phyloP scores from a whole-genome alignment of 2,329 filamentous ascomycete species.

The Fusarium tuaranense region DNA sequence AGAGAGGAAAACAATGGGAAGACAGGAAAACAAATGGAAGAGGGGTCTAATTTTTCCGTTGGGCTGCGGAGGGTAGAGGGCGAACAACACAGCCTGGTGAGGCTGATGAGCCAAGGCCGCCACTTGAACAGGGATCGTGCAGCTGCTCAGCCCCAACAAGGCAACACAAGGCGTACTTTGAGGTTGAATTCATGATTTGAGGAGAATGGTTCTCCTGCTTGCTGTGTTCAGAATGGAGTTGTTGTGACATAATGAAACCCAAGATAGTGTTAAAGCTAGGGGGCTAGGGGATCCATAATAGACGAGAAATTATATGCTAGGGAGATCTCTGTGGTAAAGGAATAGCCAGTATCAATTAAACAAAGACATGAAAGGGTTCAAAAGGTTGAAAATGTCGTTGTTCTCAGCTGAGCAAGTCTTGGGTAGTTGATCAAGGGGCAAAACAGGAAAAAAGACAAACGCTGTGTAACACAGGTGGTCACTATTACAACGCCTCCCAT shows the following conservation, averaged over 20 bases:
- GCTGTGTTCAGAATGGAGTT: accelerated
- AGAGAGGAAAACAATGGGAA: not conserved
- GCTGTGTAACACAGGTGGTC: not conserved
- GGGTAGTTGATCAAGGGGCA: not conserved
- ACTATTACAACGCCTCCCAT: no score
- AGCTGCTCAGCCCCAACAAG: not conserved
- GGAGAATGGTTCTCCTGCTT: accelerated
- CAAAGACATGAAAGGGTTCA: not conserved
- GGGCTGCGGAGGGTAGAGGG: not conserved
- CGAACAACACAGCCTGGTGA: not conserved
- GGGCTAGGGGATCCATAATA: not conserved
- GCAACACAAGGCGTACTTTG: not conserved
- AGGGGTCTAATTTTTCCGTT: not conserved
- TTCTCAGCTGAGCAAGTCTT: not conserved
- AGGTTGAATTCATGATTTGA: not conserved
- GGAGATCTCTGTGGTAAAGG: not conserved
- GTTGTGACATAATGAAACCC: not conserved
- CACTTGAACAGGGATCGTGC: not conserved
- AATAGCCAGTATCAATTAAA: not conserved
- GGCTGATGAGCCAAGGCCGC: not conserved
- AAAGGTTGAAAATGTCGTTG: not conserved
- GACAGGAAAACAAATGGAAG: not conserved
- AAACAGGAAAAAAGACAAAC: not conserved
- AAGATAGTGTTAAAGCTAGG: not conserved
- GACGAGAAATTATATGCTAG: not conserved